These are phyloP conservation scores for Phialophora tarda DNA, from an alignment of 2,329 filamentous ascomycete species.

Conservation along the genomic window DNA sequence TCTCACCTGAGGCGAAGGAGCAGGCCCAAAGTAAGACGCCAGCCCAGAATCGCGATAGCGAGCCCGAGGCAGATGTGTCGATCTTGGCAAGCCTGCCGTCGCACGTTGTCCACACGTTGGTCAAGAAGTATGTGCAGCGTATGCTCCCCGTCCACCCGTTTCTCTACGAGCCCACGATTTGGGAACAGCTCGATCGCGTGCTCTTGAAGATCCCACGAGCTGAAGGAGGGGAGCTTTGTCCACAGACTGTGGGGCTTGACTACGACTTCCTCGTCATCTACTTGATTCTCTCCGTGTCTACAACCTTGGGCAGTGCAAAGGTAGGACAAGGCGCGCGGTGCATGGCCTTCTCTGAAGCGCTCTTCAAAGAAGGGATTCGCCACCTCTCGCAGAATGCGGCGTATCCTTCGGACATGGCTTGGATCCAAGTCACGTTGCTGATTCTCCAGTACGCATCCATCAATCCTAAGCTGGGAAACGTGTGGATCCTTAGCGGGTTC, in stretches of 20 bases:
- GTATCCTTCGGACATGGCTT: slow-evolving; percentile 33
- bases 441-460: slow-evolving; percentile 32
- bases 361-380: slow-evolving; percentile 39
- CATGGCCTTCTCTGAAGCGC: slow-evolving; percentile 38
- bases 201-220: slow-evolving; percentile 13
- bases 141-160: slow-evolving; percentile 38
- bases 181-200: slow-evolving; percentile 33
- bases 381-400: slow-evolving; percentile 33
- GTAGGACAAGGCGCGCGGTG: slow-evolving; percentile 39
- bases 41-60: slow-evolving; percentile 2
- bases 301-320: slow-evolving; percentile 40
- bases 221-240: not conserved
- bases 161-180: slow-evolving; percentile 31
- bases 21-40: not conserved
- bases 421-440: slow-evolving; percentile 31
- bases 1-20: slow-evolving; percentile 1
- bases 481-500: slow-evolving; percentile 32
- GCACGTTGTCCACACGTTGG: slow-evolving; percentile 32
- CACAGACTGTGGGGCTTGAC: slow-evolving; percentile 22
- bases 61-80: slow-evolving; percentile 5
- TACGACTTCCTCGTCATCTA: slow-evolving; percentile 41
- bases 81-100: slow-evolving; percentile 21
- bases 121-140: slow-evolving; percentile 40
- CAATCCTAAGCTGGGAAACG: slow-evolving; percentile 31
- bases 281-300: slow-evolving; percentile 40